Base-by-base conservation (phyloP, 306 rosid genomes). In the Vigna nakashimae region DNA sequence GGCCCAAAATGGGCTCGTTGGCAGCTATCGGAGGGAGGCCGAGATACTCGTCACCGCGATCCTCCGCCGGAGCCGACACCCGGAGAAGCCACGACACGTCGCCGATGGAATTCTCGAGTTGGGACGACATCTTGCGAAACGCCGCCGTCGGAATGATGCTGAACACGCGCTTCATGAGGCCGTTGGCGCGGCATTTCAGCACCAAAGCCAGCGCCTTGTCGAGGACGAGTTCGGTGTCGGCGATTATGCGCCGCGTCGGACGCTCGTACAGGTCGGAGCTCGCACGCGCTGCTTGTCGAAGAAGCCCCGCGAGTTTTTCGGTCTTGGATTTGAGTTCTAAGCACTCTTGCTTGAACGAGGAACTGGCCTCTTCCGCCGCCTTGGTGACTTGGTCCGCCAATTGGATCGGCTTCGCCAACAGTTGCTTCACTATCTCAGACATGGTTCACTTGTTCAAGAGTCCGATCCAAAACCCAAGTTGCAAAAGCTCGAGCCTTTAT, bases 11-110 rank as follows among this genome's bases (percentile, higher is more conserved):
- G 5, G 98, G 98, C 73, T 93, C 96, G 74, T 91, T 93, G 0
- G 98, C 89, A 0, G 98, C 98, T 3, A 91, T 93, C 0, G 98
- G 98, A n/a, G 98, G 98, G 49, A 93, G 88, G 24, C 98, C 98
- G 9, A 93, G 62, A 58, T 88, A 87, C 78, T 89, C 94, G 53
- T 84, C 98, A 48, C 82, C 90, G 17, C 98, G 86, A 48, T 82
- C 88, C 28, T 83, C 94, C 2, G 98, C 93, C 34, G 96, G 90
- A 15, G 96, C 86, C 0, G 98, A 93, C n/a, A 93, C 98, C 0
- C 98, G 91, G 53, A 93, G 96, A 73, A 93, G 87, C 98, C 98
- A 93, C 11, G 96, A 91, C 13, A 93, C 84, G 52, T 93, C 98
- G 1, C 98, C 98, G 67, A 93, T 82, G 22, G 93, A 93, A 38